These are phyloP conservation scores for Syncephalastrum sp. DNA, from an alignment of 371 early-diverging fungal genomes.

Conservation along the genomic window DNA sequence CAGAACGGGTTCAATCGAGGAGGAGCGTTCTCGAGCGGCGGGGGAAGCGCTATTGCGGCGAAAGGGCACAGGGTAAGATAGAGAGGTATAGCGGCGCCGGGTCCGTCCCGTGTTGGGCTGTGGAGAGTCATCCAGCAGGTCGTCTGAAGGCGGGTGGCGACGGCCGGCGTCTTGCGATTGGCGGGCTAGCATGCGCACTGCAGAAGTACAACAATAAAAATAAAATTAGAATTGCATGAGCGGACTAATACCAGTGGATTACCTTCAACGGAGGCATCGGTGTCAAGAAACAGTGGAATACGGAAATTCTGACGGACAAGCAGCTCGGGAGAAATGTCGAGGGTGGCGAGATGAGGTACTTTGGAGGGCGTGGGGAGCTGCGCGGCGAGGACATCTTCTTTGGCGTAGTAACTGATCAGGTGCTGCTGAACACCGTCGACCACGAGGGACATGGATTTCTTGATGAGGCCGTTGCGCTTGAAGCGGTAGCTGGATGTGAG, in stretches of 20 bases:
- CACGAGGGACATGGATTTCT: slow-evolving; percentile 81
- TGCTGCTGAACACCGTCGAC: slow-evolving; percentile 74
- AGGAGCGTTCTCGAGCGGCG: too few relatives aligned
- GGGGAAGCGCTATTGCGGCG: too few relatives aligned
- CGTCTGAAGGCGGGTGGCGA: too few relatives aligned
- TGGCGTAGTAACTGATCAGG: slow-evolving; percentile 81
- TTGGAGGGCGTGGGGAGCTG: slow-evolving; percentile 51
- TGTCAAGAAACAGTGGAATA: slow-evolving; percentile 50
- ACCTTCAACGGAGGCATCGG: slow-evolving; percentile 1
- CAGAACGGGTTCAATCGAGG: too few relatives aligned
- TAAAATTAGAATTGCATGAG: too few relatives aligned
- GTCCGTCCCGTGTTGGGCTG: too few relatives aligned
- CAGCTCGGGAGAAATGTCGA: slow-evolving; percentile 54
- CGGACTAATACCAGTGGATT: not conserved
- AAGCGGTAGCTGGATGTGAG: slow-evolving; percentile 62
- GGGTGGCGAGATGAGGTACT: slow-evolving; percentile 40
- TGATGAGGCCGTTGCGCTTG: slow-evolving; percentile 77
- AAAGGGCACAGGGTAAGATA: too few relatives aligned
- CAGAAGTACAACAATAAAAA: too few relatives aligned
- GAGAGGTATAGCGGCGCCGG: too few relatives aligned
- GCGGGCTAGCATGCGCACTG: too few relatives aligned
- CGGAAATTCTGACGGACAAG: slow-evolving; percentile 56
- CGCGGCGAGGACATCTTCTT: slow-evolving; percentile 64
- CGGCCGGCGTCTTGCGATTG: too few relatives aligned
- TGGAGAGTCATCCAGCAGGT: too few relatives aligned